These are phyloP conservation scores for Talaromyces sp. DNA, from an alignment of 2,329 filamentous ascomycete species.

Conservation along the genomic window DNA sequence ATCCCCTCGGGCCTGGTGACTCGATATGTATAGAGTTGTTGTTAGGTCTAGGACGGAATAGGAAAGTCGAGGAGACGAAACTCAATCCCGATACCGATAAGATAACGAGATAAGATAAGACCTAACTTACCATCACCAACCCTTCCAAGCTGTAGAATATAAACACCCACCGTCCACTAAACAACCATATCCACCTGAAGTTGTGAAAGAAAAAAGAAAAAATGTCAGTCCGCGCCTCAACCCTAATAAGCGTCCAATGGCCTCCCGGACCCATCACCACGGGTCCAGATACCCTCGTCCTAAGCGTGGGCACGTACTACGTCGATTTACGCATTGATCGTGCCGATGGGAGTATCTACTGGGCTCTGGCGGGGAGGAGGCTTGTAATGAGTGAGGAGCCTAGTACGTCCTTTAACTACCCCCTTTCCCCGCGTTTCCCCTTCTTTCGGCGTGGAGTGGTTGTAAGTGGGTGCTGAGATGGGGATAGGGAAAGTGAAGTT, in stretches of 20 bases:
- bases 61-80: slow-evolving; percentile 6
- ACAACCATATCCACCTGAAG: no score
- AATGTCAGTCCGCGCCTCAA: slow-evolving; percentile 4
- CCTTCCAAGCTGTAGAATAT: no score
- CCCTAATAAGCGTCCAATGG: slow-evolving; percentile 10
- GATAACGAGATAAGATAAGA: not conserved
- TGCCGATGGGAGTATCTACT: not conserved
- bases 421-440: not conserved
- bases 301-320: slow-evolving; percentile 13
- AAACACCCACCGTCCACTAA: no score
- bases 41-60: not conserved
- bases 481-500: not conserved
- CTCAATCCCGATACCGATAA: not conserved
- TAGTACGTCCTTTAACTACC: not conserved
- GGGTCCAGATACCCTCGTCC: slow-evolving; percentile 7
- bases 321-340: slow-evolving; percentile 1
- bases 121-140: no score
- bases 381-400: not conserved
- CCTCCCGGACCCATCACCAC: not conserved
- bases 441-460: not conserved
- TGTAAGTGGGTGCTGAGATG: not conserved
- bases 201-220: no score
- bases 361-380: not conserved
- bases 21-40: no score
- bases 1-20: no score